Base-by-base conservation (phyloP, 768 basidiomycete genomes). In the Suillus cothurnatus region DNA sequence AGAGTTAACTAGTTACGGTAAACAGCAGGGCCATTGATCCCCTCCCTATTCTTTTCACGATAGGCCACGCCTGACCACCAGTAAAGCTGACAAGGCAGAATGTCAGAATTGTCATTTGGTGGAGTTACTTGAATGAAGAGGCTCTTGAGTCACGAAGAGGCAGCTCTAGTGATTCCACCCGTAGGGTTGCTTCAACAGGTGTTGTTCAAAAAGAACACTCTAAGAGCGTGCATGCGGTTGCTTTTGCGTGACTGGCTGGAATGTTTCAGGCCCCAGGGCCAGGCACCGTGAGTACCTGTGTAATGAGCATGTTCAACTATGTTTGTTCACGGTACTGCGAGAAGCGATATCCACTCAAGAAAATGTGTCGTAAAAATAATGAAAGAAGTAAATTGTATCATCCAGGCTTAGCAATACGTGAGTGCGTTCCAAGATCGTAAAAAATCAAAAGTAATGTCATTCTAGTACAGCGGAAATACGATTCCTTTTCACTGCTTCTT, bases 401-500 rank as follows among this genome's bases (percentile, higher is more conserved):
- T 55, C 32, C 53, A 55, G 53, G 32, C 6, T 55, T 55, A 55
- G 7, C 31, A 11, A 11, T 55, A 55, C 6, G 52, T 55, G 19
- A 55, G 32, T 6, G 53, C 31, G 12, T 55, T 32, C 34, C 53
- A n/a, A 32, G 28, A 21, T 55, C 21, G 32, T 41, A 32, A 4
- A 61, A 62, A 62, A 64, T 62, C 28, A 62, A 66, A 68, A 71
- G 57, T 60, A 69, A 58, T 55, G 64, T 23, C 68, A 71, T 68
- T 77, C 74, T 76, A 77, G 66, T 68, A 67, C 70, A 63, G 59
- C 69, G 61, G 66, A 57, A 68, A 62, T 71, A 67, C 21, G 61
- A 66, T 72, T 70, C 67, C 64, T 21, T 61, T 61, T 61, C 61
- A 67, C 74, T 71, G 73, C 69, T 57, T 43, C 57, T 61, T 61